Evolutionary conservation across 2,329 filamentous ascomycete species (phyloP).

Genomic region (Fusarium nodosum): DNA sequence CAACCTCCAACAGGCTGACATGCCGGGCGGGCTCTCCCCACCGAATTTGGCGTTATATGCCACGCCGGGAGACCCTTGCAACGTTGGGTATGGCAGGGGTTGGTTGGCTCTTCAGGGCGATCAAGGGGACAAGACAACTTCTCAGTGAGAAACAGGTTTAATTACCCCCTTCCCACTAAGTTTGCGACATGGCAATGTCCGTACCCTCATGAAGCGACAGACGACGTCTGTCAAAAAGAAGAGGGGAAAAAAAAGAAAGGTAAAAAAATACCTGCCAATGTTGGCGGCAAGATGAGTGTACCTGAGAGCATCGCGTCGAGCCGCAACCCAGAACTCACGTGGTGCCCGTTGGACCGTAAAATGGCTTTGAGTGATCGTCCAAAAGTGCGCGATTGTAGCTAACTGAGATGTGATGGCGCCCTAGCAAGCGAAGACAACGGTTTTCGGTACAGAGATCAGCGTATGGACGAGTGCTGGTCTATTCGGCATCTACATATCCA

Average conservation of each 20-base stretch:
- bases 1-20: constrained; percentile 47
- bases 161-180: constrained; percentile 8
- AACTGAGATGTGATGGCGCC: constrained; percentile 41
- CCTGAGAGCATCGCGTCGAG: constrained; percentile 22
- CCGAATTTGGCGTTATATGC: constrained; percentile 29
- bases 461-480: neutral
- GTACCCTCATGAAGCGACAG: neutral
- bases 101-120: constrained; percentile 14
- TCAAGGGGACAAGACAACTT: constrained; percentile 20
- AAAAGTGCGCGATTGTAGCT: constrained; percentile 38
- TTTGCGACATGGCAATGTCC: neutral
- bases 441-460: constrained; percentile 39
- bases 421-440: constrained; percentile 18
- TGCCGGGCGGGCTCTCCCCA: constrained; percentile 33
- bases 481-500: neutral
- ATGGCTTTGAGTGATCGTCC: constrained; percentile 27
- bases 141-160: constrained; percentile 32
- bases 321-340: constrained; percentile 37
- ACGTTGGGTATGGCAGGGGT: constrained; percentile 23
- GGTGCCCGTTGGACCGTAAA: constrained; percentile 37
- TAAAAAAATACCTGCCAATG: neutral
- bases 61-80: constrained; percentile 37
- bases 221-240: neutral
- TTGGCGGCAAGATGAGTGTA: neutral
- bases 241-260: neutral